phyloP scores from a whole-genome alignment of 208 protist genomes.

The Herpetomonas samuelpessoai region DNA sequence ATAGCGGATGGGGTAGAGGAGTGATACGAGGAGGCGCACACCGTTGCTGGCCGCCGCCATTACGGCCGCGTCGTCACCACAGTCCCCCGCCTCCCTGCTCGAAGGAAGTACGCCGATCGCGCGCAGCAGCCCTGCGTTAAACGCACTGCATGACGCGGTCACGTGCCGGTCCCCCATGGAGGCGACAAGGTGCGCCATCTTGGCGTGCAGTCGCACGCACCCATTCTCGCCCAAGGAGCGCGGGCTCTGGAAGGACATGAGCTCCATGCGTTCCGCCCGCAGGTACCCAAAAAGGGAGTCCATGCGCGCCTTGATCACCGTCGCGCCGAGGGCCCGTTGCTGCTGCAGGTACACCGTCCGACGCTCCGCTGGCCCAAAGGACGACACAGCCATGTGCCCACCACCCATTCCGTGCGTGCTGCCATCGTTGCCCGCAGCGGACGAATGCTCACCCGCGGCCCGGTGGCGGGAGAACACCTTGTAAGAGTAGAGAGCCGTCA shows the following conservation, averaged over 20 bases:
- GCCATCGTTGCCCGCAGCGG: not conserved
- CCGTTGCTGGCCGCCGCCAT: constrained; percentile 11
- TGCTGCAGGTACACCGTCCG: not conserved
- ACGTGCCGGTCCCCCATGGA: constrained; percentile 43
- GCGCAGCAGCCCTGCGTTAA: constrained; percentile 5
- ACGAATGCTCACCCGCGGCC: too few relatives aligned
- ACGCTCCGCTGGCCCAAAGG: not conserved
- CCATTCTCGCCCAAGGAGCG: constrained; percentile 39
- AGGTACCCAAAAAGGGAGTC: constrained; percentile 61
- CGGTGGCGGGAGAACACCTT: constrained; percentile 31
- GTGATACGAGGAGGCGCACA: constrained; percentile 28
- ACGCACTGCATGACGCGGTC: constrained; percentile 19
- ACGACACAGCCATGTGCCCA: constrained; percentile 16
- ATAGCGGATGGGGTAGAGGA: constrained; percentile 39
- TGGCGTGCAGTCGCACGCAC: constrained; percentile 34
- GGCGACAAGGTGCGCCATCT: constrained; percentile 41
- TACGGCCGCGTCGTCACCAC: constrained; percentile 17
- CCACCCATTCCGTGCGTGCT: not conserved
- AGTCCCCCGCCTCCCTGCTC: not conserved
- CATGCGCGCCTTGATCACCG: constrained; percentile 30
- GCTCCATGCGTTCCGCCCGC: constrained; percentile 30
- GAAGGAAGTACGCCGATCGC: not conserved
- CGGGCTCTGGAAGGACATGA: constrained; percentile 40
- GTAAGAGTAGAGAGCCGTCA: constrained; percentile 71
- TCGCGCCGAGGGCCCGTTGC: constrained; percentile 7